Conservation (phyloP, 805 yeast species). For the Saccharomycopsis olivae region DNA sequence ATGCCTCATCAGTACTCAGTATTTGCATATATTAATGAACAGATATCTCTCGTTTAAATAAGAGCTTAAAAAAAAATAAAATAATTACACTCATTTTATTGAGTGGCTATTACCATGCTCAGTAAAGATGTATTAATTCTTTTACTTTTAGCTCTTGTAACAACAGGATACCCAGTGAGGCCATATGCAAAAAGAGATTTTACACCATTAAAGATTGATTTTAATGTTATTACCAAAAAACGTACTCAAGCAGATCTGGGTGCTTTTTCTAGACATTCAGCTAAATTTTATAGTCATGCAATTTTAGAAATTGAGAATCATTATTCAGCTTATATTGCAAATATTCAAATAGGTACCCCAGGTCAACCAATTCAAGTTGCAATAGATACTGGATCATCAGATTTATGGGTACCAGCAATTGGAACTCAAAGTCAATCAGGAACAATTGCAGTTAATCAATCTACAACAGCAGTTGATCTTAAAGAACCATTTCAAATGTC, state of each 20-base stretch:
- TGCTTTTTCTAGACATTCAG: background rate
- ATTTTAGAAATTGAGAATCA: slow-evolving; percentile 7
- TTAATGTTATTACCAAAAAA: background rate
- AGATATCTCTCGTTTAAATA: too few relatives aligned
- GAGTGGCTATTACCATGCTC: too few relatives aligned
- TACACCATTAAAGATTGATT: background rate
- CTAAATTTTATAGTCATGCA: background rate
- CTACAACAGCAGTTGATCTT: background rate
- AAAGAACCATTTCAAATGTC: slow-evolving; percentile 24
- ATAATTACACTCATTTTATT: too few relatives aligned
- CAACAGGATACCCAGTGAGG: too few relatives aligned
- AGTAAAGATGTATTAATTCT: too few relatives aligned
- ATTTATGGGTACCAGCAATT: slow-evolving; percentile 8
- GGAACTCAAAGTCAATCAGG: background rate
- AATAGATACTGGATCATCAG: slow-evolving; percentile 10
- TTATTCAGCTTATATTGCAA: slow-evolving; percentile 3
- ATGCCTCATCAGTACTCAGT: too few relatives aligned
- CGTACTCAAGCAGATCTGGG: background rate
- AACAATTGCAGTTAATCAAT: background rate
- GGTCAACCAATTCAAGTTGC: slow-evolving; percentile 2
- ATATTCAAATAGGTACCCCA: slow-evolving; percentile 5
- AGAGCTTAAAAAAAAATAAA: too few relatives aligned
- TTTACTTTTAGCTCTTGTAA: too few relatives aligned
- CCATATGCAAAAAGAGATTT: background rate
- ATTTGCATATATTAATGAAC: too few relatives aligned